Percentiles rank a stretch among this genome's conserved stretches.
Evolutionary conservation across 176 grass and related monocot species (phyloP).

Genomic region (Oryza longistaminata): DNA sequence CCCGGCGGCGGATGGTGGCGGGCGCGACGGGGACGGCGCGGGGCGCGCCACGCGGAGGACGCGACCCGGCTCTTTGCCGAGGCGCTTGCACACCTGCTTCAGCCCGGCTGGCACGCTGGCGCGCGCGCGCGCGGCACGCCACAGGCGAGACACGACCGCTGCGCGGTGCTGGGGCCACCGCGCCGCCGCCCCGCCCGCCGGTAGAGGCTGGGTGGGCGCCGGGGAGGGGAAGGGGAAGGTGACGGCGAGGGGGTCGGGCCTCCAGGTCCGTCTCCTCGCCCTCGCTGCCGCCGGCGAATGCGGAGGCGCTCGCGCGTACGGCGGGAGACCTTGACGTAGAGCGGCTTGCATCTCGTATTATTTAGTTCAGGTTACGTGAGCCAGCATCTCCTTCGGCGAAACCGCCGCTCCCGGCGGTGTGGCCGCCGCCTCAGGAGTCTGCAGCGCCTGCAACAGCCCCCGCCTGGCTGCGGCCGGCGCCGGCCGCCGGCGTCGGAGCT

Average conservation of each 20-base stretch:
- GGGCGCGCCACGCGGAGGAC: constrained; percentile 67
- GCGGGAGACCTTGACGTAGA: constrained; percentile 78
- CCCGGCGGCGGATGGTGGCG: background rate
- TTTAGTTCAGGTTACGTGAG: constrained; percentile 82
- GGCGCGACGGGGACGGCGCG: constrained; percentile 26
- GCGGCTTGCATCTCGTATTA: too few relatives aligned
- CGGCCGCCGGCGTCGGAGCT: constrained; percentile 48
- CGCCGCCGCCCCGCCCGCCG: background rate
- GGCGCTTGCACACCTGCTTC: constrained; percentile 76
- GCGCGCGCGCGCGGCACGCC: constrained; percentile 64
- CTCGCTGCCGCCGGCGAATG: constrained; percentile 42
- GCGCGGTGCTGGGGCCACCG: background rate
- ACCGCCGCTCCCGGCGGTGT: constrained; percentile 63
- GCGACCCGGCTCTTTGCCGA: constrained; percentile 93
- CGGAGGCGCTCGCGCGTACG: constrained; percentile 72
- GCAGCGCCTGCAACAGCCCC: background rate
- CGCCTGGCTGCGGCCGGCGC: background rate
- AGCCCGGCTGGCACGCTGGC: constrained; percentile 71
- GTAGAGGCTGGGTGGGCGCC: background rate
- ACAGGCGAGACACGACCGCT: constrained; percentile 53
- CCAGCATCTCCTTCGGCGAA: constrained; percentile 75
- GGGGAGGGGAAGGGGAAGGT: constrained; percentile 5
- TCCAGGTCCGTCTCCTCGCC: constrained; percentile 61
- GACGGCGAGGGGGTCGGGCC: constrained; percentile 29
- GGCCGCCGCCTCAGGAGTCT: background rate